A percentile compares a stretch with the other conserved stretches of the same genome.
Conservation (phyloP, 306 rosid species). For the Clitoria ternatea region DNA sequence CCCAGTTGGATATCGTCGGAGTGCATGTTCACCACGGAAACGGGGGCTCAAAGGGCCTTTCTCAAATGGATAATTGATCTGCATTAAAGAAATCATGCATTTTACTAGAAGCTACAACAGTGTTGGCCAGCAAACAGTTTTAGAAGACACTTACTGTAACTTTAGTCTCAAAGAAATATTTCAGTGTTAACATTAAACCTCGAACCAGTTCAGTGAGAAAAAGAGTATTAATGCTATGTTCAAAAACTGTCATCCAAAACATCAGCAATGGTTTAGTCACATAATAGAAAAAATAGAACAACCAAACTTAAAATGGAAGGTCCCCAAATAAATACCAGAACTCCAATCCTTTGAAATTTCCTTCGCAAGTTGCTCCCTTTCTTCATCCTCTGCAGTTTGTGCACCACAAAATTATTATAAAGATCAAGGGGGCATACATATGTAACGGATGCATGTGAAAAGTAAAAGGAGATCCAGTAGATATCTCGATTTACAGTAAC, state of each 20-base stretch:
- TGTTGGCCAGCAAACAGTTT: slow-evolving; percentile 15
- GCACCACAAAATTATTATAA: slow-evolving; percentile 12
- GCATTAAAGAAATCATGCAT: slow-evolving; percentile 25
- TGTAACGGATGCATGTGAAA: not conserved
- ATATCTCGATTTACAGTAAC: slow-evolving; percentile 14
- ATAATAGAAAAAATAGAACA: not conserved
- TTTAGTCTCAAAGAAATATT: slow-evolving; percentile 82
- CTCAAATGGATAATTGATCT: slow-evolving; percentile 99
- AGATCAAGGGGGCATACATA: not conserved
- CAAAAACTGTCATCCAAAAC: slow-evolving; percentile 65
- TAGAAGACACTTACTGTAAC: slow-evolving; percentile 78
- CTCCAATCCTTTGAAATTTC: slow-evolving; percentile 98
- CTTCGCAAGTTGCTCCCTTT: slow-evolving; percentile 88
- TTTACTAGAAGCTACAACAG: slow-evolving; percentile 8
- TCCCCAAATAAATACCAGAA: slow-evolving; percentile 46
- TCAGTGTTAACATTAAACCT: slow-evolving; percentile 87
- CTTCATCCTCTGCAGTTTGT: slow-evolving; percentile 71
- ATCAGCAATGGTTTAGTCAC: slow-evolving; percentile 14
- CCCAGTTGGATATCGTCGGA: slow-evolving; percentile 94
- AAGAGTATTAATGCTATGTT: slow-evolving; percentile 90
- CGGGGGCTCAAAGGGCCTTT: slow-evolving; percentile 99
- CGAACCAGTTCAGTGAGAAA: slow-evolving; percentile 99
- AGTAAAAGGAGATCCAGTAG: not conserved
- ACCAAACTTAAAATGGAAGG: slow-evolving; percentile 9
- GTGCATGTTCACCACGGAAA: slow-evolving; percentile 99